Conservation (phyloP, 257 asterid species). For the Nicotiana otophora region DNA sequence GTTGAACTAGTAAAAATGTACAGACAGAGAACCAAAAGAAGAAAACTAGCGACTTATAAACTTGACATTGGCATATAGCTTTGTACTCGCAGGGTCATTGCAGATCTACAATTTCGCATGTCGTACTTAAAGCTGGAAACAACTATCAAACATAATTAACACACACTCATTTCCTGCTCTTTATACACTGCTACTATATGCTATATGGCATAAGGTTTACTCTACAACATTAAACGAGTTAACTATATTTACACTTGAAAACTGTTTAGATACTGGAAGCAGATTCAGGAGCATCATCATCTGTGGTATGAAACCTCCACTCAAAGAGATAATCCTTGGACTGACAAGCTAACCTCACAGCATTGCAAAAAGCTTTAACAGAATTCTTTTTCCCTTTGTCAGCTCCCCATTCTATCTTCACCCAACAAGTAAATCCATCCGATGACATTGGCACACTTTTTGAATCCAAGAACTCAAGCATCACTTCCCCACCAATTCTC, state of each 20-base stretch:
- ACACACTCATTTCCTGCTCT: neutral
- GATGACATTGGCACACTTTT: constrained; percentile 4
- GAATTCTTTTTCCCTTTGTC: constrained; percentile 35
- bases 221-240: constrained; percentile 4
- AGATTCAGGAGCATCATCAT: constrained; percentile 13
- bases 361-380: constrained; percentile 49
- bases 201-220: neutral
- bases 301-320: constrained; percentile 64
- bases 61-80: neutral
- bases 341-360: constrained; percentile 42
- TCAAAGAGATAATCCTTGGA: constrained; percentile 59
- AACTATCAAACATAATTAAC: neutral
- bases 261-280: constrained; percentile 8
- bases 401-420: constrained; percentile 69
- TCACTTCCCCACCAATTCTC: constrained; percentile 85
- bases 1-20: neutral
- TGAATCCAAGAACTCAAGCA: constrained; percentile 37
- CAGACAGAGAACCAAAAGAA: neutral
- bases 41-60: neutral
- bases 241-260: neutral
- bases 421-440: constrained; percentile 54
- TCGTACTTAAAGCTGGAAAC: neutral
- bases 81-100: neutral
- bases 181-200: neutral
- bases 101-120: neutral